phyloP scores from a whole-genome alignment of 1,139 yeast species.

The Suhomyces ambrosiae region DNA sequence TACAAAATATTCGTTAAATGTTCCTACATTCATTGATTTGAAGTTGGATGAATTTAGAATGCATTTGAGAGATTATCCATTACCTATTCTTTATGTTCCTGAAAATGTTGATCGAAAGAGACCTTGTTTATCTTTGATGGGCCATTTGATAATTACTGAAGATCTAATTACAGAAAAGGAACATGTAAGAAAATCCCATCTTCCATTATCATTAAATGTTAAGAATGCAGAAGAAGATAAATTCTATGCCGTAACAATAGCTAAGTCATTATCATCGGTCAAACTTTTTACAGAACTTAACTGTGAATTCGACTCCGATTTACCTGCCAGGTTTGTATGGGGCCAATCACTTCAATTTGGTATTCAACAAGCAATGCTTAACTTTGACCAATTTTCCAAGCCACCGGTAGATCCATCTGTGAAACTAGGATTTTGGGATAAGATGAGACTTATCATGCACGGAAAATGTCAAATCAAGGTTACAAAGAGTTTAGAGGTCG shows the following conservation, averaged over 20 bases:
- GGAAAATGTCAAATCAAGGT: slow-evolving; percentile 41
- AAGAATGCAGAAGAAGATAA: slow-evolving; percentile 40
- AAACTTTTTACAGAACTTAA: slow-evolving; percentile 68
- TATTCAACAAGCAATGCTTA: slow-evolving; percentile 76
- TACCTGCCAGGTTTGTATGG: slow-evolving; percentile 78
- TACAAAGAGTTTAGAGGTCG: slow-evolving; percentile 53
- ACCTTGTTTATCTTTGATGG: slow-evolving; percentile 41
- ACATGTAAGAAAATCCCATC: slow-evolving; percentile 59
- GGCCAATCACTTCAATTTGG: slow-evolving; percentile 86
- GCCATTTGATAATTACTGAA: slow-evolving; percentile 54
- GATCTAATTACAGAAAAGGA: slow-evolving; percentile 39
- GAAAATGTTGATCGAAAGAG: slow-evolving; percentile 16
- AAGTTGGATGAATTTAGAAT: slow-evolving; percentile 53
- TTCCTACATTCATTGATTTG: slow-evolving; percentile 62
- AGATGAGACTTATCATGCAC: slow-evolving; percentile 50
- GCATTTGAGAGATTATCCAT: slow-evolving; percentile 68
- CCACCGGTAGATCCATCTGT: slow-evolving; percentile 70
- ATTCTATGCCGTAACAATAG: slow-evolving; percentile 62
- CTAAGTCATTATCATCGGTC: slow-evolving; percentile 76
- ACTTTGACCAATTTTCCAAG: slow-evolving; percentile 81
- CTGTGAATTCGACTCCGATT: slow-evolving; percentile 55
- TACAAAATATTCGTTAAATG: slow-evolving; percentile 63
- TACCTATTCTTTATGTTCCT: slow-evolving; percentile 55
- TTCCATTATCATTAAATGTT: slow-evolving; percentile 52
- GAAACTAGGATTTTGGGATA: slow-evolving; percentile 63